These are phyloP conservation scores for Teunomyces barrocoloradensis DNA, from an alignment of 805 yeast genomes.

Conservation along the genomic window DNA sequence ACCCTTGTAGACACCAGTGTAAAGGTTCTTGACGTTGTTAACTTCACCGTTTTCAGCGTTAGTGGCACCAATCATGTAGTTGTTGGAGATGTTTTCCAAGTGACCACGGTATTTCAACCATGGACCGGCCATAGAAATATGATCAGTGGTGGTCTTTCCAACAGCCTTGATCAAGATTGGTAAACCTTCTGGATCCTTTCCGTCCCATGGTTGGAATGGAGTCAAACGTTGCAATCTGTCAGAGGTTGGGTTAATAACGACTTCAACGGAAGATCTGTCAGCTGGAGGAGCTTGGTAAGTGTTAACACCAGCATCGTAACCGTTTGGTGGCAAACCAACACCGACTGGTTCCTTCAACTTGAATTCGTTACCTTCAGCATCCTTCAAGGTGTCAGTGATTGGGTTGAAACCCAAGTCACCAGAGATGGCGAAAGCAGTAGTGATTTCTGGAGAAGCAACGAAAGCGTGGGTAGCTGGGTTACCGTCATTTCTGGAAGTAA, in stretches of 20 bases:
- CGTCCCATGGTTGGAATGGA: conserved; percentile 96
- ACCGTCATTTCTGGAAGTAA: conserved; percentile 97
- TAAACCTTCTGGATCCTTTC: conserved; percentile 83
- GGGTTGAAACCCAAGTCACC: conserved; percentile 98
- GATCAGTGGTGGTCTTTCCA: conserved; percentile 99
- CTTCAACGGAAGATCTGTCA: conserved; percentile 73
- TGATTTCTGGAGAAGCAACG: conserved; percentile 95
- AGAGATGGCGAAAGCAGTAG: conserved; percentile 91
- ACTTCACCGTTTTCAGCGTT: conserved; percentile 96
- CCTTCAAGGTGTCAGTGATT: conserved; percentile 82
- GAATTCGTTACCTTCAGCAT: conserved; percentile 87
- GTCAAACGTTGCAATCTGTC: conserved; percentile 94
- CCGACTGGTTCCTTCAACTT: conserved; percentile 85
- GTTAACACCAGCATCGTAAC: conserved; percentile 91
- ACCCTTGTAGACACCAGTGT: conserved; percentile 89
- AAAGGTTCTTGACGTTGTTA: conserved; percentile 82
- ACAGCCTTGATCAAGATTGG: conserved; percentile 95
- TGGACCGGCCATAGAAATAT: conserved; percentile 99
- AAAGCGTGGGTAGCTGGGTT: conserved; percentile 97
- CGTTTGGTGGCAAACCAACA: conserved; percentile 83
- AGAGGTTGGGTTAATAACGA: conserved; percentile 80
- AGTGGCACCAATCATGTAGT: conserved; percentile 99
- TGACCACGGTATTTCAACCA: conserved; percentile 99
- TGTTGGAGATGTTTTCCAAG: conserved; percentile 96
- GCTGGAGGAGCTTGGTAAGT: conserved; percentile 97